Conservation (phyloP, 2,329 filamentous ascomycete genomes). For the Blastomyces silverae region DNA sequence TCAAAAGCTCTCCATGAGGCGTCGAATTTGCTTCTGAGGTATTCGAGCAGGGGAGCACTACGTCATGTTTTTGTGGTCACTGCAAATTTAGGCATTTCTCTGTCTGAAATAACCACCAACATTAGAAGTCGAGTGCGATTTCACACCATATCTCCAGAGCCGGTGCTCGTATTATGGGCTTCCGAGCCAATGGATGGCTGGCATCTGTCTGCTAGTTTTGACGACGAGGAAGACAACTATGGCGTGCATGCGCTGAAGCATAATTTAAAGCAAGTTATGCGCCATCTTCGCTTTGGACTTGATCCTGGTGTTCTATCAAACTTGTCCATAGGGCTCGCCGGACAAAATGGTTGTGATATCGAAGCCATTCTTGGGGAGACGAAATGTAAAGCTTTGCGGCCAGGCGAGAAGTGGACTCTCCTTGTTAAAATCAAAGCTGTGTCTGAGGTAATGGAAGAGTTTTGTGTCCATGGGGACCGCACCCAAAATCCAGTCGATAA, state of each 20-base stretch:
- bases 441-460: constrained; percentile 9
- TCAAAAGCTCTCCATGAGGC: constrained; percentile 25
- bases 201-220: constrained; percentile 27
- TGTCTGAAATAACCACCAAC: constrained; percentile 21
- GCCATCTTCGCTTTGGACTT: constrained; percentile 29
- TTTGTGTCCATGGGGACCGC: background rate
- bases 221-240: constrained; percentile 17
- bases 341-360: constrained; percentile 25
- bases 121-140: constrained; percentile 28
- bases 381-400: constrained; percentile 24
- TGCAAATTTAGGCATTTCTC: constrained; percentile 20
- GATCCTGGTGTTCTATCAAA: constrained; percentile 26
- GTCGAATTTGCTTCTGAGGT: constrained; percentile 24
- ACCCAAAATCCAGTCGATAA: constrained; percentile 15
- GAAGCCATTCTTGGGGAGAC: constrained; percentile 23
- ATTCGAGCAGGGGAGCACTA: constrained; percentile 25
- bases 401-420: constrained; percentile 31
- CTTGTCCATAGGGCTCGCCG: constrained; percentile 24
- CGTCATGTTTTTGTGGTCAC: constrained; percentile 34
- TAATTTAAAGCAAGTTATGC: constrained; percentile 24
- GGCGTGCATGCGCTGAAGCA: constrained; percentile 22
- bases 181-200: constrained; percentile 24
- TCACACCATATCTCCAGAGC: constrained; percentile 31
- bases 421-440: constrained; percentile 25
- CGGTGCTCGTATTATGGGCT: constrained; percentile 22